Conservation (phyloP, 2,329 filamentous ascomycete species). For the Colletotrichum neosansevieriae region DNA sequence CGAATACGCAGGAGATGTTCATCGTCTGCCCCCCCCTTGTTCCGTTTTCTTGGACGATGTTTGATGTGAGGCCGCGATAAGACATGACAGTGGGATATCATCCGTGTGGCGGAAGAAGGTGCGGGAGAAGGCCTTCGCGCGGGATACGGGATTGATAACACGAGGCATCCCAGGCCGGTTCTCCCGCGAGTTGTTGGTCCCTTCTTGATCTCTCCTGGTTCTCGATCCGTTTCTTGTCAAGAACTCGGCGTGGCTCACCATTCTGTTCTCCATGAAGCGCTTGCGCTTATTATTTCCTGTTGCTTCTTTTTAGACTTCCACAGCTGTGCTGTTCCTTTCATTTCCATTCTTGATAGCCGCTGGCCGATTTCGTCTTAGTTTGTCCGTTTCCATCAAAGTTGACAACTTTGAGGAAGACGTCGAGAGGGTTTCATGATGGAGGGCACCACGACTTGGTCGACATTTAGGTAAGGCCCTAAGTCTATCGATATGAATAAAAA, state of each 20-base stretch:
- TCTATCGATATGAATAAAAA: too few species aligned
- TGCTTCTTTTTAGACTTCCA: slow-evolving; percentile 6
- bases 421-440: slow-evolving; percentile 21
- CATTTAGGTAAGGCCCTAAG: slow-evolving; percentile 1
- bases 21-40: slow-evolving; percentile 11
- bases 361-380: slow-evolving; percentile 10
- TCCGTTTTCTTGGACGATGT: slow-evolving; percentile 18
- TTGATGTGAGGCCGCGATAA: slow-evolving; percentile 31
- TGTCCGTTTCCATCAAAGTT: background rate
- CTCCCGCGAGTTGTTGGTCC: background rate
- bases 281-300: slow-evolving; percentile 12
- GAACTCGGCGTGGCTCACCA: slow-evolving; percentile 2
- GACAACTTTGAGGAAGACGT: background rate
- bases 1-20: background rate
- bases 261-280: slow-evolving; percentile 21
- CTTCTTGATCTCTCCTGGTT: background rate
- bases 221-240: slow-evolving; percentile 5
- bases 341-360: slow-evolving; percentile 9
- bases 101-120: slow-evolving; percentile 13
- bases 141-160: slow-evolving; percentile 26
- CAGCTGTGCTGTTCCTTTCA: slow-evolving; percentile 33
- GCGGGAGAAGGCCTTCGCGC: slow-evolving; percentile 12
- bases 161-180: background rate
- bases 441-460: slow-evolving; percentile 26
- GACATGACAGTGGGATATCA: background rate